phyloP scores from a whole-genome alignment of 257 asterid species.

The Plantago elongata region DNA sequence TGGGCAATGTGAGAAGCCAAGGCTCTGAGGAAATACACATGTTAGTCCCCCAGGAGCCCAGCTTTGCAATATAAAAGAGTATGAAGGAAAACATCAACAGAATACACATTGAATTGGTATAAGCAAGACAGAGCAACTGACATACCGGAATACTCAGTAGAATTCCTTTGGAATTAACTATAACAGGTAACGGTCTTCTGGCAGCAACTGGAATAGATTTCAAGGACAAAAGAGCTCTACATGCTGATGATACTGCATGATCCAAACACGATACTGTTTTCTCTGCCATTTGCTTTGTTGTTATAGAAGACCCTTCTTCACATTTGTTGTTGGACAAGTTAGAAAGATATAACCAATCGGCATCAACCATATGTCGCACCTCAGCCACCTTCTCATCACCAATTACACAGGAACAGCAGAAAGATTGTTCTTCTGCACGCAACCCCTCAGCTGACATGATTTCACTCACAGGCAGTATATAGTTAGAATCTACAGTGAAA shows the following conservation, averaged over 20 bases:
- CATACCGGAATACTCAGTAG: constrained; percentile 74
- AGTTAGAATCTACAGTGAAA: constrained; percentile 12
- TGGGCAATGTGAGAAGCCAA: constrained; percentile 64
- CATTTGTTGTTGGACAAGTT: constrained; percentile 35
- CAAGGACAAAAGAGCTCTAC: constrained; percentile 45
- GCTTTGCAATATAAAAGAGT: background rate
- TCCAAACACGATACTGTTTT: constrained; percentile 30
- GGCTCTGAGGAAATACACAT: constrained; percentile 40
- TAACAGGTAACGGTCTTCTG: constrained; percentile 73
- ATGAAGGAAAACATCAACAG: background rate
- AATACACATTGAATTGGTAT: background rate
- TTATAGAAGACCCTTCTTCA: constrained; percentile 17
- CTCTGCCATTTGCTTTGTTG: constrained; percentile 7
- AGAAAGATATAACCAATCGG: constrained; percentile 75
- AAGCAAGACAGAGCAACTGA: constrained; percentile 14
- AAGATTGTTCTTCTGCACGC: constrained; percentile 23
- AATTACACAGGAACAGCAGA: constrained; percentile 36
- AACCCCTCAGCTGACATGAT: constrained; percentile 11
- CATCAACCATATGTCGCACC: constrained; percentile 65
- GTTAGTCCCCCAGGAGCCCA: constrained; percentile 6
- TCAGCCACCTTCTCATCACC: constrained; percentile 36
- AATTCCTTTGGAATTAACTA: constrained; percentile 57
- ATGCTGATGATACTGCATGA: constrained; percentile 50
- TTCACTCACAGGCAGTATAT: constrained; percentile 11
- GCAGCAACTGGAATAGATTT: constrained; percentile 77